phyloP scores from a whole-genome alignment of 2,329 filamentous ascomycete genomes.

The Epichloe coenophiala region DNA sequence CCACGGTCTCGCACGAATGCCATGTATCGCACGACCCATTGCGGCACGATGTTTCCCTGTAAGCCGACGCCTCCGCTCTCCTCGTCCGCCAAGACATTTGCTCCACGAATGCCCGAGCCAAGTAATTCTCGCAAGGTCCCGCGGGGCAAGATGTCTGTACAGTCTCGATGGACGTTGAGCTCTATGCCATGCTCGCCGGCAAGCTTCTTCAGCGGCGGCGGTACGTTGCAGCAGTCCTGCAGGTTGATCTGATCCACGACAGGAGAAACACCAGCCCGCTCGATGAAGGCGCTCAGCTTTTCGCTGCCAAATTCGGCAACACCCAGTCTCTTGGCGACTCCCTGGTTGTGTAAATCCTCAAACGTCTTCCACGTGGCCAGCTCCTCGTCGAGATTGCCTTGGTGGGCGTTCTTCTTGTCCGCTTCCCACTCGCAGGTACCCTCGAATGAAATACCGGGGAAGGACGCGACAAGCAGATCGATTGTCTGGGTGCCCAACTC shows the following conservation, averaged over 20 bases:
- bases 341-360: conserved; percentile 58
- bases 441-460: conserved; percentile 86
- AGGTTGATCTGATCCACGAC: conserved; percentile 93
- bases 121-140: conserved; percentile 78
- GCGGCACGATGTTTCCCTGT: conserved; percentile 65
- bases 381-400: conserved; percentile 55
- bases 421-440: conserved; percentile 77
- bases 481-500: conserved; percentile 65
- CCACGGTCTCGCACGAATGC: conserved; percentile 87
- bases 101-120: conserved; percentile 56
- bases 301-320: conserved; percentile 85
- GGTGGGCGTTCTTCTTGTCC: conserved; percentile 44
- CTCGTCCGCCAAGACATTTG: conserved; percentile 57
- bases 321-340: conserved; percentile 62
- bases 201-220: conserved; percentile 69
- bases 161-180: conserved; percentile 86
- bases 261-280: conserved; percentile 56
- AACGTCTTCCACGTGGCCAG: conserved; percentile 56
- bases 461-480: conserved; percentile 83
- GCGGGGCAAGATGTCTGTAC: conserved; percentile 75
- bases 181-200: conserved; percentile 78
- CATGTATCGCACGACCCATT: conserved; percentile 97
- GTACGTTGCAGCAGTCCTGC: conserved; percentile 89
- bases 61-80: conserved; percentile 42
- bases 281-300: conserved; percentile 65